Evolutionary conservation across 176 grass and related monocot species (phyloP).

Genomic region (Secale cereale): DNA sequence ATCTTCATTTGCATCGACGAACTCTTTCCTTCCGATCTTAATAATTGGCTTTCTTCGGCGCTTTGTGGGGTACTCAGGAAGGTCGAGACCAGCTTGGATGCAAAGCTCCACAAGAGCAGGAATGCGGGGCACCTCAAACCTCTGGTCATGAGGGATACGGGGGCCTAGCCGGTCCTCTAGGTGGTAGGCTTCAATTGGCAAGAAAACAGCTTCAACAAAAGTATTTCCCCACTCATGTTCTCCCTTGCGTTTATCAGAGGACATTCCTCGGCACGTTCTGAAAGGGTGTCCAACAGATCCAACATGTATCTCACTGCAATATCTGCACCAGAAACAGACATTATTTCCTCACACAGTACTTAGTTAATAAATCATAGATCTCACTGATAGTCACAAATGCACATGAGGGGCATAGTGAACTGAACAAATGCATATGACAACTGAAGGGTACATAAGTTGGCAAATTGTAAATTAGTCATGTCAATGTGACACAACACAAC

Average conservation of each 20-base stretch:
- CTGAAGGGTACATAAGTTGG: neutral
- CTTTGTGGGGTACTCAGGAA: slow-evolving; percentile 75
- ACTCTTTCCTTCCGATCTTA: slow-evolving; percentile 67
- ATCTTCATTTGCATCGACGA: slow-evolving; percentile 87
- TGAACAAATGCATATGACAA: neutral
- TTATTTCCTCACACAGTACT: slow-evolving; percentile 3
- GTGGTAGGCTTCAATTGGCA: slow-evolving; percentile 81
- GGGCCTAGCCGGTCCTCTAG: slow-evolving; percentile 70
- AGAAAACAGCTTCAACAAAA: slow-evolving; percentile 69
- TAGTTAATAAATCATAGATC: neutral
- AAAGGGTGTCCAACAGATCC: slow-evolving; percentile 76
- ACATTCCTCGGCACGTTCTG: slow-evolving; percentile 73
- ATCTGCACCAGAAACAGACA: slow-evolving; percentile 38
- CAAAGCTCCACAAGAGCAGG: slow-evolving; percentile 87
- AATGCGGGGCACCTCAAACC: slow-evolving; percentile 62
- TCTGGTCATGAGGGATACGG: slow-evolving; percentile 76
- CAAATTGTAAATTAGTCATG: neutral
- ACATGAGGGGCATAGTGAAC: neutral
- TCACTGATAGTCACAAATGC: neutral
- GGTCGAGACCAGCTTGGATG: slow-evolving; percentile 86
- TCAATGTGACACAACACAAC: neutral
- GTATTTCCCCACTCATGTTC: slow-evolving; percentile 81
- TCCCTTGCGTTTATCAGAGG: slow-evolving; percentile 54
- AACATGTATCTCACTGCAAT: slow-evolving; percentile 89
- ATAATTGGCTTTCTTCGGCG: slow-evolving; percentile 76